Percentiles rank a stretch among this genome's conserved stretches.
Evolutionary conservation across 257 asterid genomes (phyloP).

Genomic region (Solanum boliviense): DNA sequence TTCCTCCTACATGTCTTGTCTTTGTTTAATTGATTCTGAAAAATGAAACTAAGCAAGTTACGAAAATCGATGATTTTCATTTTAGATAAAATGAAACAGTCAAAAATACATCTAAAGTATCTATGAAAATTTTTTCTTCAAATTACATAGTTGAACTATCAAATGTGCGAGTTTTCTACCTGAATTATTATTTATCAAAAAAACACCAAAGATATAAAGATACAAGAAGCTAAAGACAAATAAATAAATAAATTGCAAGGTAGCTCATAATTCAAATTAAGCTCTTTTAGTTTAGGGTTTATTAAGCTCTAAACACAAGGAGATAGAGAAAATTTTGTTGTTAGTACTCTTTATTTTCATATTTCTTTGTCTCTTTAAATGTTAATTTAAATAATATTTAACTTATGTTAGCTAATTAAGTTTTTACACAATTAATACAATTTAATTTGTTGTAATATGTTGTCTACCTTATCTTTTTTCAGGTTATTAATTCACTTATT

Average conservation of each 20-base stretch:
- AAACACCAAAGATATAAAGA: background rate
- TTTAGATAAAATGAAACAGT: too few species aligned
- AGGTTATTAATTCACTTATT: background rate
- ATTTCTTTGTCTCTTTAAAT: background rate
- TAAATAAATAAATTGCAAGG: background rate
- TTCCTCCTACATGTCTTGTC: conserved; percentile 45
- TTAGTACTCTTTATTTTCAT: background rate
- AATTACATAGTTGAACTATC: too few species aligned
- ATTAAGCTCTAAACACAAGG: conserved; percentile 67
- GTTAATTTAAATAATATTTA: background rate
- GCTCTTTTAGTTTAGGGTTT: conserved; percentile 27
- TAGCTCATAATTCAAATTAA: conserved; percentile 35
- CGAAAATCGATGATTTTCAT: too few species aligned
- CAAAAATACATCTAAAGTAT: too few species aligned
- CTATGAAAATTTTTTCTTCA: too few species aligned
- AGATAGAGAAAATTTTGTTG: conserved; percentile 27
- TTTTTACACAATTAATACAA: background rate
- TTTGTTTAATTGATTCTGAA: background rate
- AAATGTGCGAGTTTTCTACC: too few species aligned
- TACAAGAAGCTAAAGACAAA: background rate
- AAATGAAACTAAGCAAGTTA: background rate
- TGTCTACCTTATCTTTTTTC: background rate
- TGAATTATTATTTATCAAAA: background rate
- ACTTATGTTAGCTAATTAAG: background rate
- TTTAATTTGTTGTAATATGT: background rate